Percentiles rank a stretch among this genome's conserved stretches.
These are phyloP conservation scores for Podaxis carcinomalis DNA, from an alignment of 768 basidiomycete species.

Conservation along the genomic window DNA sequence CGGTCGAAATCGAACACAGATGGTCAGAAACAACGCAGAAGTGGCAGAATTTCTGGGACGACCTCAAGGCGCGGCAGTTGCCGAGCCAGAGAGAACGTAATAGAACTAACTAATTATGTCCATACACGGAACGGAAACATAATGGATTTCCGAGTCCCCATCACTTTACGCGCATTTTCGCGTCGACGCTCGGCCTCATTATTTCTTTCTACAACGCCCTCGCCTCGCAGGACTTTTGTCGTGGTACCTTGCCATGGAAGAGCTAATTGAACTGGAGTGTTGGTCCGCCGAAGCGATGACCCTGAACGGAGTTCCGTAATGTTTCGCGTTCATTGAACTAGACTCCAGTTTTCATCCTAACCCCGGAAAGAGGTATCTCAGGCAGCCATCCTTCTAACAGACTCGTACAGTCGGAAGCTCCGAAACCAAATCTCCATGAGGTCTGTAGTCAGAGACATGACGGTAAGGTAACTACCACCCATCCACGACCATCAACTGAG, in stretches of 20 bases:
- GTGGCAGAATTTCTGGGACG: neutral
- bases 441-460: neutral
- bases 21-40: neutral
- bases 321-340: neutral
- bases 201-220: neutral
- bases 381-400: neutral
- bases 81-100: neutral
- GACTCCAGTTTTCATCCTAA: too few relatives aligned
- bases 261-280: neutral
- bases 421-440: neutral
- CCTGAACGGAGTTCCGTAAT: neutral
- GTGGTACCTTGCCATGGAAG: neutral
- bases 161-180: too few relatives aligned
- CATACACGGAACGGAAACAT: neutral
- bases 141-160: neutral
- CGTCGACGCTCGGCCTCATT: neutral
- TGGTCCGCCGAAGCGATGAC: neutral
- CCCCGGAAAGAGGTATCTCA: neutral
- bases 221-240: neutral
- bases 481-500: neutral
- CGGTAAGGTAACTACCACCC: neutral
- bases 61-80: constrained; percentile 2
- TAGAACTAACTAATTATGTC: neutral
- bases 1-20: neutral
- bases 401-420: neutral